A percentile compares a stretch with the other conserved stretches of the same genome.
Conservation (phyloP, 1,139 yeast species). For the Hyphopichia burtonii region DNA sequence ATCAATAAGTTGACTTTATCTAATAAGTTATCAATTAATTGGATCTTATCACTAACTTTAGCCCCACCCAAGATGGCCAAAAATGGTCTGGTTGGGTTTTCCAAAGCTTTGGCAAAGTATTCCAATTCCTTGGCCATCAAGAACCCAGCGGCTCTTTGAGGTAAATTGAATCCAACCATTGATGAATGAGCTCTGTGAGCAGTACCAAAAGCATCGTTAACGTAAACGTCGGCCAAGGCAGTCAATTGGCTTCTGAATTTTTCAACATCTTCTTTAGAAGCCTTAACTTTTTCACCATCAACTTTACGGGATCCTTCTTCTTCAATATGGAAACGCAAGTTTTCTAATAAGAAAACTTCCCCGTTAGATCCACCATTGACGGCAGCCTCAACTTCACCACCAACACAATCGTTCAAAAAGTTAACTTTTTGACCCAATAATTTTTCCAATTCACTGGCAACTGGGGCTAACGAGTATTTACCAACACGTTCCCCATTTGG, state of each 20-base stretch:
- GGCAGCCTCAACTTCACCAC: slow-evolving; percentile 76
- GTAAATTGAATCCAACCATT: slow-evolving; percentile 92
- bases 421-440: slow-evolving; percentile 67
- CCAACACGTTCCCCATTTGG: slow-evolving; percentile 87
- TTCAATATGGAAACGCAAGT: slow-evolving; percentile 95
- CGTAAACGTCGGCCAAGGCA: slow-evolving; percentile 88
- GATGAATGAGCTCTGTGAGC: slow-evolving; percentile 99
- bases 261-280: slow-evolving; percentile 76
- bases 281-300: slow-evolving; percentile 89
- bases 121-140: slow-evolving; percentile 93
- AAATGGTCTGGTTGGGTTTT: slow-evolving; percentile 95
- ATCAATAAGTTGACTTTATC: slow-evolving; percentile 91
- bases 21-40: slow-evolving; percentile 92
- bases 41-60: slow-evolving; percentile 96
- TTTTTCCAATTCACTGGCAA: slow-evolving; percentile 78
- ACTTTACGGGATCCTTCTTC: slow-evolving; percentile 87
- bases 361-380: slow-evolving; percentile 72
- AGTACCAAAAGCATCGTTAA: slow-evolving; percentile 97
- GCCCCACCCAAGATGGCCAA: slow-evolving; percentile 98
- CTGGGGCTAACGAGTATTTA: slow-evolving; percentile 89
- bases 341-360: slow-evolving; percentile 79
- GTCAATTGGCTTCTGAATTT: slow-evolving; percentile 86
- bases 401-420: slow-evolving; percentile 87
- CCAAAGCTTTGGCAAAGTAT: slow-evolving; percentile 96
- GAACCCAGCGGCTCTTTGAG: slow-evolving; percentile 96